phyloP scores from a whole-genome alignment of 805 yeast genomes.

The Spathaspora passalidarum region DNA sequence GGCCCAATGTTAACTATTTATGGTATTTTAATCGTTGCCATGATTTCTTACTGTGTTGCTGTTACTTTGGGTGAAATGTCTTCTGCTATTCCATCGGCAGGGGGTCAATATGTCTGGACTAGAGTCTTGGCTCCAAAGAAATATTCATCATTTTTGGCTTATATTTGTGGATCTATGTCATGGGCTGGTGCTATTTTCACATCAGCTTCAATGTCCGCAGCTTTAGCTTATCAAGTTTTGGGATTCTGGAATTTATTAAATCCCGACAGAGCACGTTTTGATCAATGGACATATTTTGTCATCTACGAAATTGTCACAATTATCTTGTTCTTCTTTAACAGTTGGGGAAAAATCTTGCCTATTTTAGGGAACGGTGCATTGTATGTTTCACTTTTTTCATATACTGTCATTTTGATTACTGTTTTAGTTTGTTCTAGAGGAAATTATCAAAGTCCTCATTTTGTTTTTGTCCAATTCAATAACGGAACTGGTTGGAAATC shows the following conservation, averaged over 20 bases:
- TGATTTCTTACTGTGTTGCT: conserved; percentile 35
- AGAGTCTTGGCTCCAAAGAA: conserved; percentile 36
- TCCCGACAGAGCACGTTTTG: conserved; percentile 28
- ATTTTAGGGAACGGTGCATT: conserved; percentile 31
- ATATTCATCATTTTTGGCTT: conserved; percentile 35
- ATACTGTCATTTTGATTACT: conserved; percentile 32
- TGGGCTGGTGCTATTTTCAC: conserved; percentile 45
- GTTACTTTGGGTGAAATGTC: conserved; percentile 38
- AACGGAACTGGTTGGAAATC: conserved; percentile 27
- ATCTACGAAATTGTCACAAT: conserved; percentile 34
- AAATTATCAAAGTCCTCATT: conserved; percentile 25
- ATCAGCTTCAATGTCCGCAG: conserved; percentile 36
- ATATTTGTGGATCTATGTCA: conserved; percentile 37
- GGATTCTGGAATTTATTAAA: conserved; percentile 35
- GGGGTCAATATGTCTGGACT: conserved; percentile 45
- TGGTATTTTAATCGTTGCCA: conserved; percentile 38
- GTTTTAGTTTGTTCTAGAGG: conserved; percentile 38
- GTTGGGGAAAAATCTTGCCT: conserved; percentile 36
- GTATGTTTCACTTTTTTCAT: conserved; percentile 33
- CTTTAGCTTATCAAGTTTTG: conserved; percentile 33
- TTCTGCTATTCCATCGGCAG: conserved; percentile 39
- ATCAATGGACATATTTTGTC: conserved; percentile 37
- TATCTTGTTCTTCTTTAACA: conserved; percentile 30
- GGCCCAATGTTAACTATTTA: conserved; percentile 41
- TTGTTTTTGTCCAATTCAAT: conserved; percentile 19